A percentile compares a stretch with the other conserved stretches of the same genome.
Conservation (phyloP, 805 yeast genomes). For the Saccharomycopsis olivae region DNA sequence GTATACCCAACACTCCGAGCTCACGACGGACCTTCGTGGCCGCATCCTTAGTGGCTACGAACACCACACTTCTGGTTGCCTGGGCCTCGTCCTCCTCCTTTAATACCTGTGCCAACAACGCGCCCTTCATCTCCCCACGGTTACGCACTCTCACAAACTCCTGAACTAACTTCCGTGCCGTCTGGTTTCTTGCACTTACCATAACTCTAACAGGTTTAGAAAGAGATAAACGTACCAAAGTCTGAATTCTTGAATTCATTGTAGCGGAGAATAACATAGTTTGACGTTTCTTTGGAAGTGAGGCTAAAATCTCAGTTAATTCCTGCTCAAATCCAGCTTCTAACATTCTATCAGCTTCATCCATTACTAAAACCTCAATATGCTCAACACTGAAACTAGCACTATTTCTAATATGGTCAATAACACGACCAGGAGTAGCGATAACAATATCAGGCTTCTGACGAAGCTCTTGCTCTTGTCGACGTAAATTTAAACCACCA, state of each 20-base stretch:
- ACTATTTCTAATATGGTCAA: conserved; percentile 93
- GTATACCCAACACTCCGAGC: conserved; percentile 63
- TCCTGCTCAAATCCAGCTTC: conserved; percentile 98
- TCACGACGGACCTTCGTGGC: conserved; percentile 80
- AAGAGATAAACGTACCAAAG: conserved; percentile 76
- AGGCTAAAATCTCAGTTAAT: conserved; percentile 75
- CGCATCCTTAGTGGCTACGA: conserved; percentile 82
- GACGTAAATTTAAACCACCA: conserved; percentile 93
- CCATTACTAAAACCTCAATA: conserved; percentile 86
- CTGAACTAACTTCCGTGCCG: conserved; percentile 82
- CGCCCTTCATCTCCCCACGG: conserved; percentile 75
- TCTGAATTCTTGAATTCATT: conserved; percentile 89
- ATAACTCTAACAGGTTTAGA: conserved; percentile 87
- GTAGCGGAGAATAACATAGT: conserved; percentile 91
- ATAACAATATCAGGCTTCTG: conserved; percentile 91
- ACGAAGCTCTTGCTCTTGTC: conserved; percentile 90
- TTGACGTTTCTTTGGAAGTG: conserved; percentile 87
- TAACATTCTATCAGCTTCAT: conserved; percentile 98
- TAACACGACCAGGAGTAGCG: conserved; percentile 98
- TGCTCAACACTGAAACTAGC: conserved; percentile 84
- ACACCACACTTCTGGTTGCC: conserved; percentile 72
- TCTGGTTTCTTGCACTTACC: conserved; percentile 94
- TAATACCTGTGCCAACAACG: conserved; percentile 63
- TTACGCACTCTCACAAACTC: conserved; percentile 93
- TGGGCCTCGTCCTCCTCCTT: conserved; percentile 52